phyloP scores from a whole-genome alignment of 352 stramenopile species.

The Phytopythium montanum region DNA sequence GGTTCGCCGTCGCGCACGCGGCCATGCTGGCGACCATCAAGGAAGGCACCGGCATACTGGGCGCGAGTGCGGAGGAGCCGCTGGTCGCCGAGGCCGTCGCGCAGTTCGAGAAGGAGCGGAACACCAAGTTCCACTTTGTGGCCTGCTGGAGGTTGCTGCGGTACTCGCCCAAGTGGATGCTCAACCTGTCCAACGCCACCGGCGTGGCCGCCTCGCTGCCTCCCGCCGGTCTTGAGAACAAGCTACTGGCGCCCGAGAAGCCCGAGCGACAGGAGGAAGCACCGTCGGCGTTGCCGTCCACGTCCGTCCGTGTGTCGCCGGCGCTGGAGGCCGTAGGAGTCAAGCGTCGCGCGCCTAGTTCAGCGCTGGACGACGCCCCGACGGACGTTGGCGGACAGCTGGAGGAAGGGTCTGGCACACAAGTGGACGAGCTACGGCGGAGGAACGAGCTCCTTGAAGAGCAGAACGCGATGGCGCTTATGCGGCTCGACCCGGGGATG shows the following conservation, averaged over 20 bases:
- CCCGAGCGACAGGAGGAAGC: constrained; percentile 6
- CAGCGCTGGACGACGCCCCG: constrained; percentile 6
- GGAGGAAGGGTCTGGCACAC: constrained; percentile 21
- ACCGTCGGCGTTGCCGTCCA: neutral
- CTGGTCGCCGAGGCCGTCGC: constrained; percentile 53
- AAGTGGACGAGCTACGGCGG: constrained; percentile 51
- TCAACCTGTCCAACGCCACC: constrained; percentile 46
- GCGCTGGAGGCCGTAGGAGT: neutral
- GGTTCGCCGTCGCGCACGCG: constrained; percentile 51
- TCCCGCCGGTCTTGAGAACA: neutral
- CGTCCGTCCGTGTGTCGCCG: neutral
- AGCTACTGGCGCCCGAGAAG: constrained; percentile 9
- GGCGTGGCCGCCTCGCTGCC: constrained; percentile 17
- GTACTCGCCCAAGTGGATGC: constrained; percentile 58
- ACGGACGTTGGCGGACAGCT: constrained; percentile 16
- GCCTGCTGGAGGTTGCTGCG: constrained; percentile 66
- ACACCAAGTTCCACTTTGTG: constrained; percentile 67
- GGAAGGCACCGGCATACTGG: constrained; percentile 10
- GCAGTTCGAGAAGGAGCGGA: constrained; percentile 42
- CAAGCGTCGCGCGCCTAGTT: constrained; percentile 6
- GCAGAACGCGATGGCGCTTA: constrained; percentile 65
- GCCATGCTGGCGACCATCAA: constrained; percentile 24
- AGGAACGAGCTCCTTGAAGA: constrained; percentile 72
- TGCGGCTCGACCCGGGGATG: constrained; percentile 46
- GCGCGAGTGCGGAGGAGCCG: constrained; percentile 33